These are phyloP conservation scores for Leptographium radiaticola DNA, from an alignment of 2,329 filamentous ascomycete genomes.

Conservation along the genomic window DNA sequence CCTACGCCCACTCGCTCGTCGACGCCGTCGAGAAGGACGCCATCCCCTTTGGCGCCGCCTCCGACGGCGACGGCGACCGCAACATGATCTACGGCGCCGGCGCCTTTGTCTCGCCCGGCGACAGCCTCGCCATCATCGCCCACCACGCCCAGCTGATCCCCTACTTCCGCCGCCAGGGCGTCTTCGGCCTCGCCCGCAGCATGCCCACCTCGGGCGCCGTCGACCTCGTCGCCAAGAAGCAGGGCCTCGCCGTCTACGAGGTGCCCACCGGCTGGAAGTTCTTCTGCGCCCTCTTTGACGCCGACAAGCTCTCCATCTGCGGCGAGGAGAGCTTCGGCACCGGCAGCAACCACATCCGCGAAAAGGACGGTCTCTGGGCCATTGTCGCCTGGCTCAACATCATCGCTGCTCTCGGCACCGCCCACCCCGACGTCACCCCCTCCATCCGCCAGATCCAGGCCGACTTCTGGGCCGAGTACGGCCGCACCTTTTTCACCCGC, in stretches of 20 bases:
- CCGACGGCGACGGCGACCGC: constrained; percentile 92
- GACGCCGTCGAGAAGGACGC: constrained; percentile 82
- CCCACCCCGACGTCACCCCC: constrained; percentile 65
- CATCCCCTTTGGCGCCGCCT: constrained; percentile 92
- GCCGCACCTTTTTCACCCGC: constrained; percentile 96
- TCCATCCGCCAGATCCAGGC: constrained; percentile 94
- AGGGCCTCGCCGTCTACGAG: constrained; percentile 85
- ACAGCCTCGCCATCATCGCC: constrained; percentile 94
- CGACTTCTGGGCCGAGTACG: constrained; percentile 94
- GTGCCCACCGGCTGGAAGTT: constrained; percentile 99
- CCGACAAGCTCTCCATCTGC: constrained; percentile 93
- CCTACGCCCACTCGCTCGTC: constrained; percentile 89
- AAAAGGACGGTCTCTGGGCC: constrained; percentile 98
- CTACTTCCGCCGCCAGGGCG: constrained; percentile 95
- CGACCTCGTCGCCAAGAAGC: constrained; percentile 89
- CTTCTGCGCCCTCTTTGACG: constrained; percentile 92
- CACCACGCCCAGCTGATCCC: constrained; percentile 94
- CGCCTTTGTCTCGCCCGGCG: constrained; percentile 90
- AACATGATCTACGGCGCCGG: constrained; percentile 99
- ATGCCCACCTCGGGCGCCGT: constrained; percentile 97
- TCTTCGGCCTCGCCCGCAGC: constrained; percentile 86
- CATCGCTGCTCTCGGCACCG: constrained; percentile 81
- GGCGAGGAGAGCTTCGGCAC: constrained; percentile 98
- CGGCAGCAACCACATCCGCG: constrained; percentile 95
- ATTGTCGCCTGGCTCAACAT: constrained; percentile 98